These are phyloP conservation scores for Cryphonectria naterciae DNA, from an alignment of 2,329 filamentous ascomycete genomes.

Conservation along the genomic window DNA sequence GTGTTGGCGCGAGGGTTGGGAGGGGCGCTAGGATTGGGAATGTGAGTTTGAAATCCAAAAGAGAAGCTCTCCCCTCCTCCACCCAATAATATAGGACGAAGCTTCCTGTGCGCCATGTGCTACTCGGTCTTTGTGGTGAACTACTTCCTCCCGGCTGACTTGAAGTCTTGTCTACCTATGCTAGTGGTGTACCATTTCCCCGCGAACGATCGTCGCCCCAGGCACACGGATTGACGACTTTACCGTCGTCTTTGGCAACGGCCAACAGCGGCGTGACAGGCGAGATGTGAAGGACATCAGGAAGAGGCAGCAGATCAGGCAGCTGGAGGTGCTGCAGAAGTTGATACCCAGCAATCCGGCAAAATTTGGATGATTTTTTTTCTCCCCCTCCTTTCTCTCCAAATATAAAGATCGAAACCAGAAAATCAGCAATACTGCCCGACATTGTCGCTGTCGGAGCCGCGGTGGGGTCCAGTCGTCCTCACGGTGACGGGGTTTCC, in stretches of 20 bases:
- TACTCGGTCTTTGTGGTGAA: constrained; percentile 29
- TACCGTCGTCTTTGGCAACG: constrained; percentile 71
- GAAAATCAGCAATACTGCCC: not conserved
- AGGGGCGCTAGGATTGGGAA: constrained; percentile 65
- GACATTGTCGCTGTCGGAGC: not conserved
- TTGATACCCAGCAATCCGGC: constrained; percentile 68
- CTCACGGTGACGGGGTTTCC: not conserved
- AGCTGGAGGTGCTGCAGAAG: constrained; percentile 68
- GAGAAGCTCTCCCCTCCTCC: not conserved
- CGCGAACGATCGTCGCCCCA: constrained; percentile 62
- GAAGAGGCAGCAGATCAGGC: constrained; percentile 66
- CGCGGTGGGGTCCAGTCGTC: not conserved
- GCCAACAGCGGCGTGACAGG: constrained; percentile 59
- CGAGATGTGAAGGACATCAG: constrained; percentile 66
- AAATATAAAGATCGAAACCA: not conserved
- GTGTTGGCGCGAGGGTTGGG: constrained; percentile 63
- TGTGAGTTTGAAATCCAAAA: constrained; percentile 46
- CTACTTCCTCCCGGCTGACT: constrained; percentile 32
- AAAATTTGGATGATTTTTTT: constrained; percentile 47
- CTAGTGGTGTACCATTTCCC: constrained; percentile 67
- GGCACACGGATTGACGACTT: constrained; percentile 65
- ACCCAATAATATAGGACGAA: not conserved
- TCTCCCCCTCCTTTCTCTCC: too few relatives aligned
- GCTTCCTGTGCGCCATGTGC: not conserved
- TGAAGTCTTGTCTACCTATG: not conserved